A percentile compares a stretch with the other conserved stretches of the same genome.
phyloP scores from a whole-genome alignment of 441 rosid species.

The Erodium chrysanthum region DNA sequence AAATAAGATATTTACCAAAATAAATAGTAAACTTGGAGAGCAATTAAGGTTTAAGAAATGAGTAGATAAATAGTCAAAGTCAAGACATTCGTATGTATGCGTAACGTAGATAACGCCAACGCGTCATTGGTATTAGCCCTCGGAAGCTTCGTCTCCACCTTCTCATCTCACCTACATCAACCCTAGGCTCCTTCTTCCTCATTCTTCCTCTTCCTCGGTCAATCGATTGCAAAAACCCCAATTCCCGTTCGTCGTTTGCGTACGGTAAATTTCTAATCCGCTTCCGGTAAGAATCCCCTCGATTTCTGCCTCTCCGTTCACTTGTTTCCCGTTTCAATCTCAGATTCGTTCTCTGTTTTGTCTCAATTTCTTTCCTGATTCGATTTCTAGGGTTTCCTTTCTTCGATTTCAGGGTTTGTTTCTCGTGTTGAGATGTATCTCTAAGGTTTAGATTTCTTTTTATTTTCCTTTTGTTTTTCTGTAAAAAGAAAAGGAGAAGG shows the following conservation, averaged over 20 bases:
- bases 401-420: slow-evolving; percentile 1
- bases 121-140: background rate
- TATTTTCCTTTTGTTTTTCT: background rate
- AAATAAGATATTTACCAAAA: no score
- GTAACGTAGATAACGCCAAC: slow-evolving; percentile 1
- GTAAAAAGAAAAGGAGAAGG: background rate
- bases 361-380: background rate
- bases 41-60: background rate
- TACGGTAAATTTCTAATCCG: background rate
- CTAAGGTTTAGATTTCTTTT: background rate
- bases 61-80: background rate
- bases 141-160: background rate
- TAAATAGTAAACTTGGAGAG: no score
- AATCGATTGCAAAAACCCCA: background rate
- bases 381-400: background rate
- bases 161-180: background rate
- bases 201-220: background rate
- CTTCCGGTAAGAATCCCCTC: slow-evolving; percentile 1
- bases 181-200: background rate
- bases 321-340: background rate
- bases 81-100: background rate
- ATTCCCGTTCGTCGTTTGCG: background rate
- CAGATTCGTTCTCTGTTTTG: background rate
- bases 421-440: background rate
- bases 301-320: background rate